Percentiles rank a stretch among this genome's conserved stretches.
Evolutionary conservation across 352 stramenopile genomes (phyloP).

Genomic region (Phytophthora constricta): DNA sequence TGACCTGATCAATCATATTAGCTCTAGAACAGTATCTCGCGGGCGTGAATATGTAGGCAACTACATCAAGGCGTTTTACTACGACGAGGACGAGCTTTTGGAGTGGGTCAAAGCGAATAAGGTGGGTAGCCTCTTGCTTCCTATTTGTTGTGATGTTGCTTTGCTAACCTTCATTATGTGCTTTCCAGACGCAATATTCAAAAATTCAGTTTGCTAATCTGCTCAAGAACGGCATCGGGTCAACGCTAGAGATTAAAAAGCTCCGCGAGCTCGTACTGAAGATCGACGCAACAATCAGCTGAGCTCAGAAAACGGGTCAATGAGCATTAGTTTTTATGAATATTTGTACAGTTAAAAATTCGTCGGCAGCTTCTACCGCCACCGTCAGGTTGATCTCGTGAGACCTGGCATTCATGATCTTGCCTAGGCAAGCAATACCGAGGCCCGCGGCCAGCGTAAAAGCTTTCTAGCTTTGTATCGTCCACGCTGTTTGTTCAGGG

Average conservation of each 20-base stretch:
- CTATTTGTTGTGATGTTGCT: background rate
- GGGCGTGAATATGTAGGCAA: conserved; percentile 75
- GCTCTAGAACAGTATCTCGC: conserved; percentile 48
- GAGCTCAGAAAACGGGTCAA: conserved; percentile 22
- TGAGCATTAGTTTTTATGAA: conserved; percentile 35
- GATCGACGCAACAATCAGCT: conserved; percentile 63
- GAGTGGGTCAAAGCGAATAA: conserved; percentile 84
- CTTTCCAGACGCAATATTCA: conserved; percentile 52
- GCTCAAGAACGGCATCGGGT: conserved; percentile 72
- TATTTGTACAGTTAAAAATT: conserved; percentile 50
- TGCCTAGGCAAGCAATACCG: background rate
- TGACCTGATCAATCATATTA: conserved; percentile 84
- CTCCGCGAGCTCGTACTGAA: conserved; percentile 68
- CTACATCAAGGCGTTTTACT: conserved; percentile 93
- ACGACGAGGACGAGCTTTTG: conserved; percentile 81
- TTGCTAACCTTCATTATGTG: background rate
- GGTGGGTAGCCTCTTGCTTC: conserved; percentile 33
- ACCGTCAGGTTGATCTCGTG: conserved; percentile 25
- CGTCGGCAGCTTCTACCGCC: conserved; percentile 43
- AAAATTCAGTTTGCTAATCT: conserved; percentile 70
- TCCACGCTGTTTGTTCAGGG: conserved; percentile 1
- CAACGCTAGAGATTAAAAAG: conserved; percentile 53
- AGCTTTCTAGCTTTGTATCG: conserved; percentile 4
- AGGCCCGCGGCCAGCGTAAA: conserved; percentile 7
- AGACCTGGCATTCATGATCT: background rate